A percentile compares a stretch with the other conserved stretches of the same genome.
phyloP scores from a whole-genome alignment of 495 filamentous ascomycete species.

The Talaromyces liani region DNA sequence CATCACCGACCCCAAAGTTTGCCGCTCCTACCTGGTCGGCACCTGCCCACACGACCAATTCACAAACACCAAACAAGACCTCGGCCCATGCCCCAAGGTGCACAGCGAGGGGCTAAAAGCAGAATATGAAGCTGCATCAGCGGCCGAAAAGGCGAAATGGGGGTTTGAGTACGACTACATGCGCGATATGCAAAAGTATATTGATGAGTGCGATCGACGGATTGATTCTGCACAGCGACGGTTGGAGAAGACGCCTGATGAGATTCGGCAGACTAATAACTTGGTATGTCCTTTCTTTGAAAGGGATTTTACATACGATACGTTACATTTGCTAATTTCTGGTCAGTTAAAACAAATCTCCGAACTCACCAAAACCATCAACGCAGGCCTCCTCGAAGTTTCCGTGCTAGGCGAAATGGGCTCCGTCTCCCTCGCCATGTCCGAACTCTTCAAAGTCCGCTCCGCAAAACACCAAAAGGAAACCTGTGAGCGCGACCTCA shows the following conservation, averaged over 20 bases:
- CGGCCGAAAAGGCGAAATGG: conserved; percentile 63
- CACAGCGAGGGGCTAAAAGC: conserved; percentile 82
- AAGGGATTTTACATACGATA: no score
- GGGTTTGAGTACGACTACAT: conserved; percentile 96
- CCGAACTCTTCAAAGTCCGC: conserved; percentile 77
- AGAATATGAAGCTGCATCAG: conserved; percentile 68
- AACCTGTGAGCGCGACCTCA: conserved; percentile 81
- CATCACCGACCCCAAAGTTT: conserved; percentile 89
- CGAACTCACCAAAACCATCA: conserved; percentile 71
- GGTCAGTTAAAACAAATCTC: conserved; percentile 72
- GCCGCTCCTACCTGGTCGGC: conserved; percentile 87
- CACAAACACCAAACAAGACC: conserved; percentile 98
- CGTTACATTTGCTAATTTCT: not conserved
- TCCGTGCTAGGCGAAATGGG: conserved; percentile 77
- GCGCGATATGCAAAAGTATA: conserved; percentile 89
- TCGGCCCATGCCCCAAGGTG: conserved; percentile 83
- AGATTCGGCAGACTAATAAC: conserved; percentile 93
- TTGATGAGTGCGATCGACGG: conserved; percentile 91
- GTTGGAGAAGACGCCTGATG: conserved; percentile 95
- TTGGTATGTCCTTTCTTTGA: no score
- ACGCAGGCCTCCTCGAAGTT: conserved; percentile 77
- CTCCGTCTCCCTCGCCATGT: conserved; percentile 69
- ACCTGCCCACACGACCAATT: conserved; percentile 98
- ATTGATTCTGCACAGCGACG: conserved; percentile 86
- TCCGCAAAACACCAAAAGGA: conserved; percentile 75